Evolutionary conservation across 177 flowering plant species (phyloP).

Genomic region (Telopea speciosissima): DNA sequence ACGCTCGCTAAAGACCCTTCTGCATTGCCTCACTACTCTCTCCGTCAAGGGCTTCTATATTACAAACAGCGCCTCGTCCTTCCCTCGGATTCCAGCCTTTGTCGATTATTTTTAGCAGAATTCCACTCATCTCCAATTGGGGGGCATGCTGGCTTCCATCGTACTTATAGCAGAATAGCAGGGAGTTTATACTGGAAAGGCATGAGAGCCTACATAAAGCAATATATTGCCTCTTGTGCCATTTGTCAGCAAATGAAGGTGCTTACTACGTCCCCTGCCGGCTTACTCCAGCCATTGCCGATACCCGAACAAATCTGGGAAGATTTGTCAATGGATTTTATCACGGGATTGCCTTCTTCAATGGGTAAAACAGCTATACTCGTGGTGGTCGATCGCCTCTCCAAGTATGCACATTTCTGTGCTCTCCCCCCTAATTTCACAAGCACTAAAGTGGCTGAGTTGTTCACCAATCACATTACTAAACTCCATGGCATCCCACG

Average conservation of each 20-base stretch:
- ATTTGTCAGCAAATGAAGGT: not conserved
- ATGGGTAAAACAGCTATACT: not conserved
- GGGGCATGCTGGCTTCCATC: too few species aligned
- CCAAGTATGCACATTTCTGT: not conserved
- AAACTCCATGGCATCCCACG: not conserved
- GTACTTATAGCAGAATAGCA: too few species aligned
- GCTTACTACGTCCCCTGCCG: not conserved
- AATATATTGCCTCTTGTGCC: not conserved
- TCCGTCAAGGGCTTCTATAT: too few species aligned
- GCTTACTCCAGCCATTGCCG: not conserved
- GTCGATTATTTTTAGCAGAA: too few species aligned
- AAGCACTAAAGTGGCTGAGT: not conserved
- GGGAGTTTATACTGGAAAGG: too few species aligned
- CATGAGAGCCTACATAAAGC: too few species aligned
- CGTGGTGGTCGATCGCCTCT: not conserved
- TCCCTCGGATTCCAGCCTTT: too few species aligned
- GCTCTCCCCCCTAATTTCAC: not conserved
- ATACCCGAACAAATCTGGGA: not conserved
- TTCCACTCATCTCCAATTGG: too few species aligned
- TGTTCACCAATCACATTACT: too few species aligned
- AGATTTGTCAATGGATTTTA: not conserved
- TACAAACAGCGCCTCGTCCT: too few species aligned
- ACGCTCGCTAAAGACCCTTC: too few species aligned
- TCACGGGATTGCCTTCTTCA: not conserved
- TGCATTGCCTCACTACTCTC: too few species aligned